phyloP scores from a whole-genome alignment of 768 basidiomycete genomes.

The Steccherinum ochraceum region DNA sequence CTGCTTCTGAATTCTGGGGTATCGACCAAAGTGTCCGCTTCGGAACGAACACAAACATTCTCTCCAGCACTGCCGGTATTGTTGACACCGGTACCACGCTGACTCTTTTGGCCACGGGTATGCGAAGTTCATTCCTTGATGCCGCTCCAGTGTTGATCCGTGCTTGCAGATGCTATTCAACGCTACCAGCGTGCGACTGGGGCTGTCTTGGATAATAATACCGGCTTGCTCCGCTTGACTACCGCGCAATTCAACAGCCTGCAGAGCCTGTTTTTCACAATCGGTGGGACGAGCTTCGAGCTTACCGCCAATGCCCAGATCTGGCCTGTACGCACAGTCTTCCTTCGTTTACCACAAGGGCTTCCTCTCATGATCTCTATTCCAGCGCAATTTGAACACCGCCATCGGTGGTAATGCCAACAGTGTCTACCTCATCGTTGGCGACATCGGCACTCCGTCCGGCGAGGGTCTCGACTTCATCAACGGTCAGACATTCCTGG shows the following conservation, averaged over 20 bases:
- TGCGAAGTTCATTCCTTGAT: not conserved
- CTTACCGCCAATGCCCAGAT: conserved; percentile 31
- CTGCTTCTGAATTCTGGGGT: conserved; percentile 22
- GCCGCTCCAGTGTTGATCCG: not conserved
- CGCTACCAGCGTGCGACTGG: conserved; percentile 25
- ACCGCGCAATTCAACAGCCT: conserved; percentile 42
- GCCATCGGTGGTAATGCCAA: conserved; percentile 18
- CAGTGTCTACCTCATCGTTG: conserved; percentile 26
- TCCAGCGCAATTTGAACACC: conserved; percentile 18
- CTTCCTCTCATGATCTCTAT: conserved; percentile 1
- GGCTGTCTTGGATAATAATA: conserved; percentile 20
- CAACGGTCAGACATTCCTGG: conserved; percentile 27
- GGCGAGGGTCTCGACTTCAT: conserved; percentile 31
- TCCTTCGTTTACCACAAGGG: not conserved
- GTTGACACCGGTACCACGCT: conserved; percentile 34
- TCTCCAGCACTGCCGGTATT: conserved; percentile 24
- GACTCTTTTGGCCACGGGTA: conserved; percentile 24
- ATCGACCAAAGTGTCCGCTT: conserved; percentile 22
- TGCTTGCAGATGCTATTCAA: conserved; percentile 21
- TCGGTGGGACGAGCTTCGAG: conserved; percentile 28
- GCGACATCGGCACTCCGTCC: conserved; percentile 19
- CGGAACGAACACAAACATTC: conserved; percentile 17
- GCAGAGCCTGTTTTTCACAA: conserved; percentile 50
- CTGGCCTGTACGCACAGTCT: conserved; percentile 13
- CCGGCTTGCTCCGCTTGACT: conserved; percentile 49